Evolutionary conservation across 2,329 filamentous ascomycete species (phyloP), one percentile per base, ranked within the genome.

Genomic region (Talaromyces marneffei): DNA sequence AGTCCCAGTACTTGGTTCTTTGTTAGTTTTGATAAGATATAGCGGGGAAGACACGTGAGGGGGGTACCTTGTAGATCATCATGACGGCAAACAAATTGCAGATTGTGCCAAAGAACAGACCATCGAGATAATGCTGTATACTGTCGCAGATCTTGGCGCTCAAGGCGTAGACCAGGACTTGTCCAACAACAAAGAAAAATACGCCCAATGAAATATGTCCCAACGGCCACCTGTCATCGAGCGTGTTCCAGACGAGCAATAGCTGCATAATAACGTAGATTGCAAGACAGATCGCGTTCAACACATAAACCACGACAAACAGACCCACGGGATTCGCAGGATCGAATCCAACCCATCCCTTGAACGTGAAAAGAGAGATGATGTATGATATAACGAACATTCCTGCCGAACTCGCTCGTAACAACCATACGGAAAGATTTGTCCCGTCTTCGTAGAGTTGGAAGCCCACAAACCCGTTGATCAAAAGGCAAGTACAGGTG

Each of bases 381-480:
- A 93, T 85, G 71, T 94, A 94, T 53, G 88, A 89, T 70, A 99
- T 86, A 65, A 88, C 79, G 77, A 97, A 97, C 79, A 95, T 93
- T 65, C 82, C 84, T 16, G 89, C 77, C 1, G 91, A 96, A 72
- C 85, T 87, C 31, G 90, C 78, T 58, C 93, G 87, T 64, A 99
- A 80, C 68, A 97, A 86, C 94, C 94, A 99, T 46, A 99, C 87
- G 0, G 92, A 97, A 42, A 97, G 80, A 1, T 89, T 88, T 1
- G 94, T 99, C 56, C 94, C 94, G 70, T 99, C 94, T 77, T 99
- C 94, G 75, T 99, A 99, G 12, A 99, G 82, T 77, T 97, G 94
- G 77, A 99, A 99, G 35, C 94, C 94, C 59, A 99, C 93, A 71
- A 99, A 99, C 46, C 94, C 94, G 75, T 97, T 97, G 80, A 99